These are phyloP conservation scores for Golubevia sp. DNA, from an alignment of 1,284 basidiomycete species.

Conservation along the genomic window DNA sequence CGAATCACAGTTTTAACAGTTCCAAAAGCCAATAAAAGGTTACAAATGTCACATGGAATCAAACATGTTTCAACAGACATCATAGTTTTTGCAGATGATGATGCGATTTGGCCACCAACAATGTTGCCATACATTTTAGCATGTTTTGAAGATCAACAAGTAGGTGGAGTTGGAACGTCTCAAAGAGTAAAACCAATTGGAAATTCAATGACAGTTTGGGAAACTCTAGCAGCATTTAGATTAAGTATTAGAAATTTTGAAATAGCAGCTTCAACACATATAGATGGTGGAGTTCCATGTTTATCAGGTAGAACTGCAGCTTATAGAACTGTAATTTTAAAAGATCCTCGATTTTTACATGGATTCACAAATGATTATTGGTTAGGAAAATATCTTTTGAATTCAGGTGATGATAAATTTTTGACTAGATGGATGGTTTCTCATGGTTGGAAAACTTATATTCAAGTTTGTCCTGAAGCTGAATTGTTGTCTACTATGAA, in stretches of 20 bases:
- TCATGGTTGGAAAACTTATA: conserved; percentile 90
- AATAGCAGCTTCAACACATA: conserved; percentile 82
- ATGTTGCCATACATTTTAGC: conserved; percentile 81
- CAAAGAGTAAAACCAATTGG: conserved; percentile 84
- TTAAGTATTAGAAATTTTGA: conserved; percentile 90
- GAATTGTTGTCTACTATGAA: conserved; percentile 92
- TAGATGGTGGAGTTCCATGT: conserved; percentile 88
- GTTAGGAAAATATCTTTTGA: conserved; percentile 88
- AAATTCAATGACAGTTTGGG: conserved; percentile 83
- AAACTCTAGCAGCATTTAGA: conserved; percentile 86
- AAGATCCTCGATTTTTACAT: conserved; percentile 86
- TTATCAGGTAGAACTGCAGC: conserved; percentile 88
- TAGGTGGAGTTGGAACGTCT: conserved; percentile 86
- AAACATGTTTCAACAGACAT: conserved; percentile 86
- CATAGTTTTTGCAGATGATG: conserved; percentile 92
- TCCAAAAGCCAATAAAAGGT: conserved; percentile 86
- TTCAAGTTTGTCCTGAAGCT: conserved; percentile 86
- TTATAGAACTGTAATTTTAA: conserved; percentile 87
- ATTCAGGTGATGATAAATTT: conserved; percentile 91
- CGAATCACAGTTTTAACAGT: conserved; percentile 85
- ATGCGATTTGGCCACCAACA: conserved; percentile 90
- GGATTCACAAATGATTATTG: conserved; percentile 92
- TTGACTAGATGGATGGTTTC: conserved; percentile 94
- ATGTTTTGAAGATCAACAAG: conserved; percentile 89
- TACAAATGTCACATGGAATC: conserved; percentile 90